Evolutionary conservation across 2,329 filamentous ascomycete species (phyloP), one percentile per base, ranked within the genome.

Genomic region (Passalora sequoiae): DNA sequence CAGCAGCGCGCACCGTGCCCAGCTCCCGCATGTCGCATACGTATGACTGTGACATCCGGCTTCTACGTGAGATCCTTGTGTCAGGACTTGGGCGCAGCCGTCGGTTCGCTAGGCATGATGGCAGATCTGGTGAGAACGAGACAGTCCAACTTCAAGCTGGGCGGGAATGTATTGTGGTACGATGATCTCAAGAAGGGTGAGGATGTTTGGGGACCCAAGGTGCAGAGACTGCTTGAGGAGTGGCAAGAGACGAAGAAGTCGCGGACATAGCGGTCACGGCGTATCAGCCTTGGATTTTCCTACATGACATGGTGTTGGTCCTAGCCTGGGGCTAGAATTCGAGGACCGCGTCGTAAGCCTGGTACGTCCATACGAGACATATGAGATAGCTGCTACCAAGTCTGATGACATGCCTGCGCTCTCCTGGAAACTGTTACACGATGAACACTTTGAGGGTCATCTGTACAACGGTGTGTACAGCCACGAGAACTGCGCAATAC

Each of bases 61-160:
- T 98, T 96, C 73, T 98, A 98, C 65, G 89, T 98, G 10, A 84
- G 92, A 50, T 94, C 86, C 45, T 80, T 98, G 55, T 89, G 88
- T 57, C 89, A 97, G 62, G 92, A 98, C 59, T 75, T 98, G 3
- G 92, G 91, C 16, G 73, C 81, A 53, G 88, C 87, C 55, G 75
- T 96, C 10, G 81, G 78, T 40, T 94, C 88, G 9, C 81, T 86
- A 17, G 92, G 78, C 24, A 74, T 92, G 53, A 97, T 98, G 91
- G 80, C 86, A 16, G 81, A 85, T 56, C 77, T 98, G 15, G 77
- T 84, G 44, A 83, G 92, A 42, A 84, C 80, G 3, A 79, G 85
- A 40, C 92, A 98, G 67, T 86, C 81, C 13, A 79, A 88, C 49
- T 97, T 94, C 59, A 75, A 77, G 44, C 69, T 95, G 0, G 81